A percentile compares a stretch with the other conserved stretches of the same genome.
These are phyloP conservation scores for Tetrapisispora nanseiensis DNA, from an alignment of 805 yeast species.

Conservation along the genomic window DNA sequence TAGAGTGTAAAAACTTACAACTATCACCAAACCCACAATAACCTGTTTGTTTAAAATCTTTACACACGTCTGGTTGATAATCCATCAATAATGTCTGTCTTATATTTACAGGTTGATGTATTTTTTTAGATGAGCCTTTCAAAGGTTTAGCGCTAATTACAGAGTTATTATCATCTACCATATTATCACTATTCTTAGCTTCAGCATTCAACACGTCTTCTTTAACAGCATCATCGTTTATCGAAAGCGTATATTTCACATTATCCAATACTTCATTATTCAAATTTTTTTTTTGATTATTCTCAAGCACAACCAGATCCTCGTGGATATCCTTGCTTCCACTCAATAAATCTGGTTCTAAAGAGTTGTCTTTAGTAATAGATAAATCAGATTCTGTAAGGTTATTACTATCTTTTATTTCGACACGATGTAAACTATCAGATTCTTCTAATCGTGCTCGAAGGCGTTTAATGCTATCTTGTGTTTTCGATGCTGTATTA, in stretches of 20 bases:
- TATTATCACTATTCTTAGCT: neutral
- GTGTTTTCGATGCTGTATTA: neutral
- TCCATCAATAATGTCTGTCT: constrained; percentile 65
- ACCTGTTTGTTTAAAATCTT: constrained; percentile 84
- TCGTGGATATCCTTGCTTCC: too few relatives aligned
- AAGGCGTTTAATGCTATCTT: neutral
- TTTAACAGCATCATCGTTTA: constrained; percentile 3
- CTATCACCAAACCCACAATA: constrained; percentile 96
- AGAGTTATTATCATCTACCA: neutral
- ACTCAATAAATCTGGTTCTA: too few relatives aligned
- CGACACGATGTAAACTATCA: neutral
- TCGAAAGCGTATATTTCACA: neutral
- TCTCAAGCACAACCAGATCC: too few relatives aligned
- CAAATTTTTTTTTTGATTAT: neutral
- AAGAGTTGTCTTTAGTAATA: too few relatives aligned
- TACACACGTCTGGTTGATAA: constrained; percentile 89
- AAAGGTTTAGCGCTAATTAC: neutral
- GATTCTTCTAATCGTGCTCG: neutral
- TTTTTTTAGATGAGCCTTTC: constrained; percentile 4
- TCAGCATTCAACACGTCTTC: constrained; percentile 12
- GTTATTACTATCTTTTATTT: too few relatives aligned
- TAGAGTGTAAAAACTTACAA: constrained; percentile 83
- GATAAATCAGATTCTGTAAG: too few relatives aligned
- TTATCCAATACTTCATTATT: neutral
- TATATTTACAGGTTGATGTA: constrained; percentile 35